A percentile compares a stretch with the other conserved stretches of the same genome.
These are phyloP conservation scores for Phytophthora nicotianae DNA, from an alignment of 352 stramenopile species.

Conservation along the genomic window DNA sequence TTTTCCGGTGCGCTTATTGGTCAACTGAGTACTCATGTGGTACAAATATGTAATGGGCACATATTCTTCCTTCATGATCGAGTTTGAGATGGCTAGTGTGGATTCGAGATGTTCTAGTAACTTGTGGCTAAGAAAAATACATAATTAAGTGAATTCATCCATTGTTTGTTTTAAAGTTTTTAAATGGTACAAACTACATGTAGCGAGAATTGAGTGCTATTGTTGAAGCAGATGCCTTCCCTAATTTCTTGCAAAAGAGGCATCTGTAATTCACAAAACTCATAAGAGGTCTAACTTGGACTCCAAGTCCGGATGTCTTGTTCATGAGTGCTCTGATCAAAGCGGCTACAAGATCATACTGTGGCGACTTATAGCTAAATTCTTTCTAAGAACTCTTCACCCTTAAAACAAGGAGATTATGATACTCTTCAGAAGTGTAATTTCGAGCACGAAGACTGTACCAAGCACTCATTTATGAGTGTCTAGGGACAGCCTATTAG, in stretches of 20 bases:
- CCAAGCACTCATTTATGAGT: too few species aligned
- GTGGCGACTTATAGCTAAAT: too few species aligned
- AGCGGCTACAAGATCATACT: background rate
- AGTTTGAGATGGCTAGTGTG: slow-evolving; percentile 15
- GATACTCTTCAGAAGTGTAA: background rate
- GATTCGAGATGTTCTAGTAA: too few species aligned
- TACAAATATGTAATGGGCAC: slow-evolving; percentile 7
- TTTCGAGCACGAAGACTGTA: background rate
- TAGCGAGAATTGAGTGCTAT: too few species aligned
- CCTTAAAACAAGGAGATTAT: too few species aligned
- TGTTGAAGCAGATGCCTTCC: background rate
- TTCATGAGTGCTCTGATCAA: background rate
- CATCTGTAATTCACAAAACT: background rate
- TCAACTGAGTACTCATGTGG: background rate
- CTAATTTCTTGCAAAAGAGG: background rate
- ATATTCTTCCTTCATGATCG: slow-evolving; percentile 9
- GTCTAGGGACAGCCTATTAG: background rate
- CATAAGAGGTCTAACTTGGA: background rate
- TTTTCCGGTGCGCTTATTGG: background rate
- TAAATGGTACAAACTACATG: too few species aligned
- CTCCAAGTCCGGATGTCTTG: slow-evolving; percentile 2
- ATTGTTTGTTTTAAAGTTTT: too few species aligned
- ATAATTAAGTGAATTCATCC: too few species aligned
- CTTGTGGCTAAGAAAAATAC: too few species aligned
- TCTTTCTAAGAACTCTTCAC: too few species aligned